Evolutionary conservation across 805 yeast genomes (phyloP), one percentile per base, ranked within the genome.

Genomic region (Debaryomyces hansenii): DNA sequence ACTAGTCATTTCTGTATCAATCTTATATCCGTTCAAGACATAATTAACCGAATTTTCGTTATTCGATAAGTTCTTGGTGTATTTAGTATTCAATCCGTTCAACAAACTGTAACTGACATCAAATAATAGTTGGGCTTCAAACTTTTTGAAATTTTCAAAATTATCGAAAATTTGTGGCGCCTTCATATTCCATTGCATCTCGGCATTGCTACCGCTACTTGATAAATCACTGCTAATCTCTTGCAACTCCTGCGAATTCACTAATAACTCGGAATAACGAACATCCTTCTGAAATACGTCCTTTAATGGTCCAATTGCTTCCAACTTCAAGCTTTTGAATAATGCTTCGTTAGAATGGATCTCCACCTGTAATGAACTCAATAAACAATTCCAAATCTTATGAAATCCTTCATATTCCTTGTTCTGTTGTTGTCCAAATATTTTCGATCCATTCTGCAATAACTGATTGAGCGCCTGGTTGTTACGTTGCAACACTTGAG

Each of bases 141-240:
- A 57, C 33, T 70, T 75, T 62, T 90, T 96, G 54, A 85, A 82
- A 50, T 74, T 75, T 59, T 89, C 94, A 61, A 90, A 85, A 52
- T 81, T 80, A 54, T 84, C 84, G 59, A 87, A 85, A 37, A 86
- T 80, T 45, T 77, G 81, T 2, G 96, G 92, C 2, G 94, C 92
- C 61, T 84, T 83, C 44, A 79, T 70, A 51, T 83, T 84, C 96
- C 96, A 90, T 55, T 80, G 78, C 31, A 72, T 72, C 44, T 78
- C 82, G 28, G 81, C 76, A 40, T 66, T 56, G 18, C 53, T 41
- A 20, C 45, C 42, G 11, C 44, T 40, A 3, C 42, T 24, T 2
- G 55, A 42, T 45, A 72, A 42, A 41, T 55, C 54, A 36, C 62
- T 12, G 58, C 63, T 40, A 70, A 64, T 52, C 69, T 78, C 66